Base-by-base conservation (phyloP, 2,329 filamentous ascomycete species). In the Neonectria magnoliae region DNA sequence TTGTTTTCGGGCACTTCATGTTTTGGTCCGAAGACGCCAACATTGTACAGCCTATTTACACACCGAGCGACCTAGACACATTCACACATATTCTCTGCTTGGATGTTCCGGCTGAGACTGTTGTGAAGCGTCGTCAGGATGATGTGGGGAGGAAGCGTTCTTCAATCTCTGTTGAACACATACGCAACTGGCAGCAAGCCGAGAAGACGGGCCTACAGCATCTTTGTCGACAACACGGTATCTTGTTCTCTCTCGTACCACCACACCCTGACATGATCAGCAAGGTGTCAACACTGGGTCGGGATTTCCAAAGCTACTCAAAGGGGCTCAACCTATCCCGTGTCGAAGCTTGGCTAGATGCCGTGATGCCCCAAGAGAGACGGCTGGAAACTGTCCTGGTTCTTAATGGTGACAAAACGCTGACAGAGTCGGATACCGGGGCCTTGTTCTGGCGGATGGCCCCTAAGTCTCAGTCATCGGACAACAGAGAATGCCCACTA, bases 51-150 rank as follows among this genome's bases (percentile, higher is more conserved):
- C 16, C 65, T 6, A 80, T 86, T 0, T 80, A 75, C 55, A 89
- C 84, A 0, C 11, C 74, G 2, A 76, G 69, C 8, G 87, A 90
- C 60, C 53, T 82, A 4, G 47, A 77, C 0, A 79, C 74, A 0
- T 90, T 82, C 71, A 88, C 86, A 0, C 87, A 90, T 67, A 85
- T 91, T 14, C 47, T 91, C 13, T 90, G 90, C 68, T 70, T 90
- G 29, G 75, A 85, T 47, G 69, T 81, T 1, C 68, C 78, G 2
- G 66, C 79, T 0, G 68, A 80, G 1, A 25, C 73, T 1, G 73
- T 89, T 16, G 64, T 64, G 1, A 56, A 80, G 45, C 81, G 78
- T 18, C 77, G 80, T n/a, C 38, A 31, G 0, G 55, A 74, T 0
- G 85, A 89, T 66, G 69, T 20, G 1, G 31, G 60, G 14, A 80